Base-by-base conservation (phyloP, 352 stramenopile genomes). In the Phytophthora constricta region DNA sequence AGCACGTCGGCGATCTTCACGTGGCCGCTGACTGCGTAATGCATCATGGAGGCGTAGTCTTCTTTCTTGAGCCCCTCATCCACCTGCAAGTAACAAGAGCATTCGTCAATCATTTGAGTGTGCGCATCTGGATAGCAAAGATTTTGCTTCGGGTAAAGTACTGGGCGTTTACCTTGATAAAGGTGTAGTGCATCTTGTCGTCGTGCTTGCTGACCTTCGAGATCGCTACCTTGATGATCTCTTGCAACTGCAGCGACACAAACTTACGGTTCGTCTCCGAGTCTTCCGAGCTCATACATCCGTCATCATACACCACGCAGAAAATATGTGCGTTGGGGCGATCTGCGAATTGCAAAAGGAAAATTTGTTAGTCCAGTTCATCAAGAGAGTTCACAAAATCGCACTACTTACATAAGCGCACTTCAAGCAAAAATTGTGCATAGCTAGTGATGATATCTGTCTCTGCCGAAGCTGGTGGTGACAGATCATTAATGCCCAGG, bases 151-250 rank as follows among this genome's bases (percentile, higher is more conserved):
- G 9, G 43, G 1, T 26, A 57, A 3, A 37, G 31, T 11, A 37
- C 7, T n/a, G n/a, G n/a, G n/a, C 7, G 41, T 61, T 9, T 74
- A 95, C 84, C 67, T 89, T 89, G 55, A 96, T 80, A 48, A 90
- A 88, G 7, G 84, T 81, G 66, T 91, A 96, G 74, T 96, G 82
- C 69, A 95, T 86, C 60, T 88, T 91, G 47, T 80, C 65, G 67
- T 96, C 88, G 65, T 90, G 81, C 50, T 90, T 88, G 66, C 68
- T 85, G 51, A 93, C 67, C 47, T 89, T 88, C 1, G 84, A 90
- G 53, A 93, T 93, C 25, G 88, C 88, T 25, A 96, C 82, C 42
- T 91, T 92, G 56, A 93, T 82, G 56, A 96, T 96, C 70, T 96
- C 86, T 56, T 95, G 85, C 22, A 94, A 68, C 66, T 94, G 88